These are phyloP conservation scores for Erysimum cheiri DNA, from an alignment of 441 rosid genomes.

Conservation along the genomic window DNA sequence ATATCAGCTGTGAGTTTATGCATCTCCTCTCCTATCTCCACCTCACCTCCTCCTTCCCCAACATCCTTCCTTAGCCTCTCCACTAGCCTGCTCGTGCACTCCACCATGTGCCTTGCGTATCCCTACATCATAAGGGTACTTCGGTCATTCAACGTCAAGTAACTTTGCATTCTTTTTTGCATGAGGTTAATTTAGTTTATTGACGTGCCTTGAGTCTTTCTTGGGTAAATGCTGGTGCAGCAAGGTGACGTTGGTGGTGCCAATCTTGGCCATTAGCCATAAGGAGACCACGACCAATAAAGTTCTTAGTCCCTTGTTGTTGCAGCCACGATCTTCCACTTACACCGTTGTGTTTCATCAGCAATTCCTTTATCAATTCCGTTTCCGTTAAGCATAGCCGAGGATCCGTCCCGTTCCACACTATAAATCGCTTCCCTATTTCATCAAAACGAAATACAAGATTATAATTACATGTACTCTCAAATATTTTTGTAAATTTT, in stretches of 20 bases:
- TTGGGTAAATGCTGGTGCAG: slow-evolving; percentile 84
- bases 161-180: not conserved
- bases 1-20: slow-evolving; percentile 79
- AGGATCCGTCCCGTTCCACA: slow-evolving; percentile 91
- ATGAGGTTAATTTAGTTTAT: slow-evolving; percentile 21
- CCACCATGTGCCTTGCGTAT: slow-evolving; percentile 79
- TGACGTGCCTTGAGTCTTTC: slow-evolving; percentile 74
- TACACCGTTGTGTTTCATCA: slow-evolving; percentile 67
- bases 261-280: slow-evolving; percentile 93
- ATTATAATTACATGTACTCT: no score
- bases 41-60: slow-evolving; percentile 60
- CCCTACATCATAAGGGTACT: slow-evolving; percentile 49
- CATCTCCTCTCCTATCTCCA: slow-evolving; percentile 91
- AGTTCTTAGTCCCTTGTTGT: slow-evolving; percentile 84
- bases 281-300: slow-evolving; percentile 78
- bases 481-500: not conserved
- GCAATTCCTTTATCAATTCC: slow-evolving; percentile 75
- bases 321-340: slow-evolving; percentile 95
- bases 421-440: slow-evolving; percentile 83
- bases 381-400: slow-evolving; percentile 83
- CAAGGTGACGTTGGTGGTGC: slow-evolving; percentile 86
- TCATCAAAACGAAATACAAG: not conserved
- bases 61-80: slow-evolving; percentile 58
- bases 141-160: slow-evolving; percentile 6
- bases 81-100: slow-evolving; percentile 69